phyloP scores from a whole-genome alignment of 208 protist species.

The Acanthamoeba castellanii region DNA sequence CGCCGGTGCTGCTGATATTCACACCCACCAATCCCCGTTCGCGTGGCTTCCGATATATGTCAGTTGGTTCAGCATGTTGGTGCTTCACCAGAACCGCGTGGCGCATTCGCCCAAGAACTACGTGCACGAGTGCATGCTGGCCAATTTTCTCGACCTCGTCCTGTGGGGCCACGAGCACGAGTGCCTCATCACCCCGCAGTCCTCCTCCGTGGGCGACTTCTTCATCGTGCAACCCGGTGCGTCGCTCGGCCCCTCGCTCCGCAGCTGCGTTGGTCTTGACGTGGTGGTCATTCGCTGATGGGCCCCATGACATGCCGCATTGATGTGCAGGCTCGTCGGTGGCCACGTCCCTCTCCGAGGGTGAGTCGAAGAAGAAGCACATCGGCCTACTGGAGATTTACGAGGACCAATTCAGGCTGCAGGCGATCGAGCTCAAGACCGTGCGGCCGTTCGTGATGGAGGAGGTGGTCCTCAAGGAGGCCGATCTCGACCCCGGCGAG shows the following conservation, averaged over 20 bases:
- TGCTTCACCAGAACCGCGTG: constrained; percentile 98
- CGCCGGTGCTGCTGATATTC: neutral
- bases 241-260: neutral
- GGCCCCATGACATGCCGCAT: neutral
- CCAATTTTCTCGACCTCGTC: constrained; percentile 96
- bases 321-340: constrained; percentile 91
- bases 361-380: constrained; percentile 96
- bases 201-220: constrained; percentile 88
- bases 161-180: constrained; percentile 99
- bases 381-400: constrained; percentile 87
- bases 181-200: constrained; percentile 94
- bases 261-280: neutral
- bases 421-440: constrained; percentile 92
- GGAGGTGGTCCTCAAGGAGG: constrained; percentile 70
- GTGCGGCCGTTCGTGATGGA: constrained; percentile 95
- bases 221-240: constrained; percentile 97
- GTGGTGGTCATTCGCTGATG: neutral
- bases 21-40: neutral
- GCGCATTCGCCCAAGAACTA: constrained; percentile 91
- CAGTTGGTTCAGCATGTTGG: constrained; percentile 97
- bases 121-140: constrained; percentile 95
- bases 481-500: constrained; percentile 78
- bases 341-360: constrained; percentile 94
- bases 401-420: constrained; percentile 89
- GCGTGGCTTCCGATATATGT: neutral